Base-by-base conservation (phyloP, 1,284 basidiomycete species). In the Grifola frondosa region DNA sequence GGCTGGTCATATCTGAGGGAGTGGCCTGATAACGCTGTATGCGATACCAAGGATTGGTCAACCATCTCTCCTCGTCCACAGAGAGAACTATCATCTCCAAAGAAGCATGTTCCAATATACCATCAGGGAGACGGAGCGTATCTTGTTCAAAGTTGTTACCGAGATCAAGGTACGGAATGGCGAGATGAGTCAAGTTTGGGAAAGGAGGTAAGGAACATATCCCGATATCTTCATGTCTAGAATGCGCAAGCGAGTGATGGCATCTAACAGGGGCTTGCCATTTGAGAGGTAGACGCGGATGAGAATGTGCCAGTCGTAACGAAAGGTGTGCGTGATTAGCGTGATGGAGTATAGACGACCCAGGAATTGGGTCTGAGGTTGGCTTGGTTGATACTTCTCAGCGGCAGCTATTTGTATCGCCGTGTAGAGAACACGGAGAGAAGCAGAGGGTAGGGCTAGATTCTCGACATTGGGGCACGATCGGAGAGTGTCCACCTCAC, bases 231-330 rank as follows among this genome's bases (percentile, higher is more conserved):
- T 44, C 56, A 60, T 53, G 43, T 55, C 50, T 32, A 53, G 50
- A 30, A 62, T 43, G 22, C 51, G 57, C 12, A 62, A 49, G 26
- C 57, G 56, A n/a, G 58, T 59, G 44, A 62, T 56, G 42, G 57
- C 58, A 17, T 55, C 45, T 25, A 60, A 45, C 21, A 58, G 28
- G 23, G 37, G 32, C 4, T 40, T 32, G 1, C 53, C 54, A n/a
- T 50, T 40, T 9, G 32, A 30, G 8, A 50, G 30, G 26, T 40
- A 44, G 12, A 50, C 22, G 10, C 42, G 52, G n/a, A 47, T 40
- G 25, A 61, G 56, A 40, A 52, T 52, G 22, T 56, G 48, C 58
- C 58, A 60, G 28, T 56, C 54, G 35, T 54, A 55, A 5, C 57
- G 56, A 36, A 47, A 52, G 25, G 54, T 60, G 38, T 54, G 56